Conservation (phyloP, 257 asterid species). For the Solanum virginianum region DNA sequence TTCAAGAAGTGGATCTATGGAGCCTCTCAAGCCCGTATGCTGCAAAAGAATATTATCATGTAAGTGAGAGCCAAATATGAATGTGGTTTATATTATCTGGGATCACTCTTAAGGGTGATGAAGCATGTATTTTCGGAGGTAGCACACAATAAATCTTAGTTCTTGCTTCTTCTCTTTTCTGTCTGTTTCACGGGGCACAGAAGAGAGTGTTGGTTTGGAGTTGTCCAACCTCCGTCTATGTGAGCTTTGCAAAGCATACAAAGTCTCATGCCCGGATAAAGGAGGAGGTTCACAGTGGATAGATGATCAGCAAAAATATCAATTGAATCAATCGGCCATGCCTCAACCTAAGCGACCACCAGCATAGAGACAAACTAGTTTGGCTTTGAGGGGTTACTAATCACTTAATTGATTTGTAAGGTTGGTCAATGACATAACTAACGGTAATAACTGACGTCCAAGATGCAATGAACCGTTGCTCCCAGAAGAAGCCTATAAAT, state of each 20-base stretch:
- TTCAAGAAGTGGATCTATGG: conserved; percentile 62
- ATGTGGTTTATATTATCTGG: neutral
- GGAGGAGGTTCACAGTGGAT: neutral
- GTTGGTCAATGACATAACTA: neutral
- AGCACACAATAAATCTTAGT: neutral
- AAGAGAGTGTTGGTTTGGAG: neutral
- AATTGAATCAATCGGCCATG: neutral
- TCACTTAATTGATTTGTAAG: neutral
- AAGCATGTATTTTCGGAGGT: neutral
- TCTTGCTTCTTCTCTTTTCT: neutral
- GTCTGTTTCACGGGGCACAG: neutral
- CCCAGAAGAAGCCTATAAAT: neutral
- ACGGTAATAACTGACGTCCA: neutral
- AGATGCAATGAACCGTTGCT: neutral
- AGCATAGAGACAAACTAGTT: neutral
- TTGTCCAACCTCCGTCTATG: neutral
- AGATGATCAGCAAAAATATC: neutral
- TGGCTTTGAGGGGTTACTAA: neutral
- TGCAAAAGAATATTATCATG: conserved; percentile 9
- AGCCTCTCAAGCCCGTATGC: conserved; percentile 66
- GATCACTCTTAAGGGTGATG: neutral
- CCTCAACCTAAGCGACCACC: neutral
- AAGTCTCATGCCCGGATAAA: neutral
- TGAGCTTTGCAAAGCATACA: neutral
- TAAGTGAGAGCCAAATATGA: neutral